Evolutionary conservation across 1,284 basidiomycete species (phyloP).

Genomic region (Fomitopsis betulina): DNA sequence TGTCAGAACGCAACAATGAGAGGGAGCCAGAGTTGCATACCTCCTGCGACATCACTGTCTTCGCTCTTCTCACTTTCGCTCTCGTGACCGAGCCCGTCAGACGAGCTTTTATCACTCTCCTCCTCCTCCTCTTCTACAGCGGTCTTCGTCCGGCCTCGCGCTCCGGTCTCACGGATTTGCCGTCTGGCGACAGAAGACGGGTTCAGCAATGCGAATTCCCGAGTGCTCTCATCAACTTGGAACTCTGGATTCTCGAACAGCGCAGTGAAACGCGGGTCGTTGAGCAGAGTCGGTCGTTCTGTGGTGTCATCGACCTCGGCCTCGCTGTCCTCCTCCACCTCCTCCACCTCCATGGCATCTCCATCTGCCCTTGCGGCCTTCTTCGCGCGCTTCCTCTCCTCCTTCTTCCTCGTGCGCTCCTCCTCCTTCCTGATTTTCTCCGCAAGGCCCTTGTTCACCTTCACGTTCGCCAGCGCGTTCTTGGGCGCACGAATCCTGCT

Average conservation of each 20-base stretch:
- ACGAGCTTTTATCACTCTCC: slow-evolving; percentile 79
- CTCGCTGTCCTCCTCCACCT: slow-evolving; percentile 33
- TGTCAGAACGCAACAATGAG: slow-evolving; percentile 5
- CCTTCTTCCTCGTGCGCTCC: slow-evolving; percentile 61
- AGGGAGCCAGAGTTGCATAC: slow-evolving; percentile 26
- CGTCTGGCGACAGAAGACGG: slow-evolving; percentile 70
- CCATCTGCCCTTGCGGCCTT: slow-evolving; percentile 34
- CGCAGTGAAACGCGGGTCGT: slow-evolving; percentile 86
- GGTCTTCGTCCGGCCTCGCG: slow-evolving; percentile 48
- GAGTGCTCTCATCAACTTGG: slow-evolving; percentile 82
- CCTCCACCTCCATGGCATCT: too few relatives aligned
- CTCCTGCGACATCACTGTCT: slow-evolving; percentile 54
- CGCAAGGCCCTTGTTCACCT: slow-evolving; percentile 92
- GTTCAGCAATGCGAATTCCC: slow-evolving; percentile 90
- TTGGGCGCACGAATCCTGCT: slow-evolving; percentile 85
- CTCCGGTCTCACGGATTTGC: slow-evolving; percentile 25
- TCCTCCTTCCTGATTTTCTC: slow-evolving; percentile 79
- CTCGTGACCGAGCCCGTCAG: slow-evolving; percentile 52
- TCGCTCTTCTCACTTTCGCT: slow-evolving; percentile 26
- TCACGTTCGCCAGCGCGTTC: slow-evolving; percentile 47
- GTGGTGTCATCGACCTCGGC: slow-evolving; percentile 33
- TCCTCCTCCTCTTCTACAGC: slow-evolving; percentile 90
- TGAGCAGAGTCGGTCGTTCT: slow-evolving; percentile 57
- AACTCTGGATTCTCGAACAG: slow-evolving; percentile 95
- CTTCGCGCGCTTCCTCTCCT: slow-evolving; percentile 56